phyloP scores from a whole-genome alignment of 148 eudicot genomes.

The Suaeda aralocaspica region DNA sequence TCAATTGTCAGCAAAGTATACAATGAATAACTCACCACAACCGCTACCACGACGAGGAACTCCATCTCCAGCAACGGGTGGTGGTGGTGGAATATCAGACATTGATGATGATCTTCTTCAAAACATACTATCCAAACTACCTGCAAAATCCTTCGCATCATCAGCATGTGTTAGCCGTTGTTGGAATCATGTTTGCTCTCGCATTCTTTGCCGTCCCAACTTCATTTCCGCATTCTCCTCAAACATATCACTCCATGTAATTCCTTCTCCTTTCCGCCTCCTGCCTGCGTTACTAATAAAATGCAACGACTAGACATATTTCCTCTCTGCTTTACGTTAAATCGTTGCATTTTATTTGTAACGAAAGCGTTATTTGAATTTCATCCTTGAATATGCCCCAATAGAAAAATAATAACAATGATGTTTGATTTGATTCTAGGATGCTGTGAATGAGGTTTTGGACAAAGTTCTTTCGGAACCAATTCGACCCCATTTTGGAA shows the following conservation, averaged over 20 bases:
- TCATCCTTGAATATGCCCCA: background rate
- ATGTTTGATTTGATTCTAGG: conserved; percentile 34
- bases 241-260: conserved; percentile 44
- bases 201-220: conserved; percentile 57
- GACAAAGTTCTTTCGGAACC: conserved; percentile 72
- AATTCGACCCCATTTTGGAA: conserved; percentile 74
- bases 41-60: no score
- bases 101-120: conserved; percentile 56
- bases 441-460: conserved; percentile 64
- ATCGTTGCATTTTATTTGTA: background rate
- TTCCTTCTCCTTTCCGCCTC: background rate
- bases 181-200: conserved; percentile 53
- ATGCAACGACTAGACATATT: no score
- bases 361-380: no score
- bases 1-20: no score
- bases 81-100: conserved; percentile 22
- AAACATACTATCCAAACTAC: conserved; percentile 50
- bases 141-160: conserved; percentile 67
- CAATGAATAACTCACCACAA: no score
- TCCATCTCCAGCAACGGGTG: no score
- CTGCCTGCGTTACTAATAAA: background rate
- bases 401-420: background rate
- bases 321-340: background rate
- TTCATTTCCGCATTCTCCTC: conserved; percentile 67
- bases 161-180: conserved; percentile 79